Evolutionary conservation across 495 filamentous ascomycete genomes (phyloP), one percentile per base, ranked within the genome.

Genomic region (Hypoxylon trugodes): DNA sequence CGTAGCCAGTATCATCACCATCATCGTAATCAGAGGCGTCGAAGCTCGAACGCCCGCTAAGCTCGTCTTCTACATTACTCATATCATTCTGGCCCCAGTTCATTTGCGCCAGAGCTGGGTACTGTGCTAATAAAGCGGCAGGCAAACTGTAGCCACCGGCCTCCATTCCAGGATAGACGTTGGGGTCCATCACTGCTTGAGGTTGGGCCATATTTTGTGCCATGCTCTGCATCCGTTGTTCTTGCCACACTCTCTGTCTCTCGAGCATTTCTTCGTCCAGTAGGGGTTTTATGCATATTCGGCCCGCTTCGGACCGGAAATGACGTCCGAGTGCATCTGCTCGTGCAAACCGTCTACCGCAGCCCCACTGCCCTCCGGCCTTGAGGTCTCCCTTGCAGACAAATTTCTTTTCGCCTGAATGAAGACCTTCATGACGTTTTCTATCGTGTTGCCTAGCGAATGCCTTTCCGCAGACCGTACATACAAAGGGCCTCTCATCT

Each of bases 301-400:
- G 86, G 7, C 95, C 95, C 2, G 95, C 96, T 77, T 98, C 95
- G 9, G 90, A 94, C 43, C 95, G 83, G 83, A 98, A 98, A 74
- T 98, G 95, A n/a, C 95, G 87, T 12, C 95, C 95, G 2, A 98
- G 80, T 1, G 96, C 95, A 75, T 98, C 95, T 6, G 95, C 95
- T 51, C 95, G 91, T 1, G 95, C 95, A 73, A 98, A 98, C 7
- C 93, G 84, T 22, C 95, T 88, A 9, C 91, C 91, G 67, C 95
- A 98, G 40, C 95, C 95, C 95, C 95, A 98, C 52, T 87, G 85
- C 5, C 86, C 86, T 25, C 86, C 87, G n/a, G 84, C 81, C 55
- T 92, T 90, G 8, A 98, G 85, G 49, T 92, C 90, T 54, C 95
- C 95, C 33, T 90, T 89, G 75, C 95, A 98, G 55, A 98, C 90